phyloP scores from a whole-genome alignment of 2,329 filamentous ascomycete genomes.

The Aspergillus sp. region DNA sequence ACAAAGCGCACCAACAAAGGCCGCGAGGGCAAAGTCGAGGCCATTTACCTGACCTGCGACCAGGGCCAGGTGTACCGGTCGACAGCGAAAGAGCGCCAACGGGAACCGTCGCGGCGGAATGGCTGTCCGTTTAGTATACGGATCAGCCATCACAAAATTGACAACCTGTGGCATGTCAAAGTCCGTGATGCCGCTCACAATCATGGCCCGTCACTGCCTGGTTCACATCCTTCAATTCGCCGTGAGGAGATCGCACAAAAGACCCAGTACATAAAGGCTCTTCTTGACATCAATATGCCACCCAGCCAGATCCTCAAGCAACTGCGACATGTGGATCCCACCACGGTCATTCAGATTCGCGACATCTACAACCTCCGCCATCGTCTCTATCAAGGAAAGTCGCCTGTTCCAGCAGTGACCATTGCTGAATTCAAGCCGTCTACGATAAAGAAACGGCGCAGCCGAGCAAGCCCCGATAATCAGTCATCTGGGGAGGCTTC shows the following conservation, averaged over 20 bases:
- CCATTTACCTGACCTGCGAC: slow-evolving; percentile 14
- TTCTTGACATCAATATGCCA: slow-evolving; percentile 12
- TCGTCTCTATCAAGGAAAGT: slow-evolving; percentile 12
- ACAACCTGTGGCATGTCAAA: slow-evolving; percentile 11
- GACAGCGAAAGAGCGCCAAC: slow-evolving; percentile 7
- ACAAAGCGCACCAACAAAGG: slow-evolving; percentile 14
- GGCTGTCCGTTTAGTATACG: slow-evolving; percentile 12
- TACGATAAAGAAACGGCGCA: not conserved
- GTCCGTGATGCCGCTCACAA: slow-evolving; percentile 8
- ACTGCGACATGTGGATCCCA: slow-evolving; percentile 11
- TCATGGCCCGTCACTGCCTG: slow-evolving; percentile 9
- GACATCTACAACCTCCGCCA: slow-evolving; percentile 12
- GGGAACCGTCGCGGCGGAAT: slow-evolving; percentile 7
- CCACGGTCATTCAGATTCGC: slow-evolving; percentile 10
- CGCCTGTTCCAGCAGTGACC: slow-evolving; percentile 1
- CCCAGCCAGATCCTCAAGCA: slow-evolving; percentile 13
- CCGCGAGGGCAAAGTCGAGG: slow-evolving; percentile 8
- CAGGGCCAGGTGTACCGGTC: slow-evolving; percentile 11
- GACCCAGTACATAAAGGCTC: slow-evolving; percentile 13
- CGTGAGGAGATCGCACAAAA: slow-evolving; percentile 11
- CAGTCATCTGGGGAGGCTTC: not conserved
- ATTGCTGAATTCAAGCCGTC: slow-evolving; percentile 1
- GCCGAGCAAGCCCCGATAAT: not conserved
- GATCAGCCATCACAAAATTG: slow-evolving; percentile 12
- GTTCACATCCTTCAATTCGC: slow-evolving; percentile 9